These are phyloP conservation scores for Thraustochytrium sp. DNA, from an alignment of 352 stramenopile genomes.

Conservation along the genomic window DNA sequence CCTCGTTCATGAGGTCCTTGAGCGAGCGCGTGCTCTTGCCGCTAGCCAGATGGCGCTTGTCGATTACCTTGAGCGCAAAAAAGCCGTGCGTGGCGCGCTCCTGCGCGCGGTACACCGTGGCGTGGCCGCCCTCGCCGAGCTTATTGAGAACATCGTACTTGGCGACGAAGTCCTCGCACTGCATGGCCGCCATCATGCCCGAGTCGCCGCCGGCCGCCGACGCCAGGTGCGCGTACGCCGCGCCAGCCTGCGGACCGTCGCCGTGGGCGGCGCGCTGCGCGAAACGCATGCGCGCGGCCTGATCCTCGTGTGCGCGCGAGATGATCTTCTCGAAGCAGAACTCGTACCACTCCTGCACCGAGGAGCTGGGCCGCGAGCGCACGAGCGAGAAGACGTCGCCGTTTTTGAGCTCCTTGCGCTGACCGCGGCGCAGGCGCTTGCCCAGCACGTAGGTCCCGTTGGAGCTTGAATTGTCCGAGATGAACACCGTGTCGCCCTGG, in stretches of 20 bases:
- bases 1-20: conserved; percentile 56
- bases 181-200: neutral
- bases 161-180: neutral
- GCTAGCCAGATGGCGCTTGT: conserved; percentile 49
- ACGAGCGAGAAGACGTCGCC: conserved; percentile 31
- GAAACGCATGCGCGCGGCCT: neutral
- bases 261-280: neutral
- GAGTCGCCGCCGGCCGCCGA: neutral
- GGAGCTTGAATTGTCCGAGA: neutral
- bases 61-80: conserved; percentile 64
- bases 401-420: neutral
- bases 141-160: neutral
- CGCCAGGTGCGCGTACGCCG: neutral
- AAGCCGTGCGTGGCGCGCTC: conserved; percentile 50
- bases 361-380: neutral
- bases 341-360: conserved; percentile 9
- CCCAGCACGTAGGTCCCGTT: conserved; percentile 27
- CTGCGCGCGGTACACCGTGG: conserved; percentile 56
- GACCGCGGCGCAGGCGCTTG: neutral
- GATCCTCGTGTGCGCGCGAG: neutral
- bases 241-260: neutral
- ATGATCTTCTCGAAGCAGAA: neutral
- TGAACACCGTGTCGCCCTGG: neutral
- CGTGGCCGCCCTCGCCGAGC: conserved; percentile 58
- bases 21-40: neutral